These are phyloP conservation scores for Pseudoscleropodium purum DNA, from an alignment of 225 moss, liverwort and hornwort genomes.

Conservation along the genomic window DNA sequence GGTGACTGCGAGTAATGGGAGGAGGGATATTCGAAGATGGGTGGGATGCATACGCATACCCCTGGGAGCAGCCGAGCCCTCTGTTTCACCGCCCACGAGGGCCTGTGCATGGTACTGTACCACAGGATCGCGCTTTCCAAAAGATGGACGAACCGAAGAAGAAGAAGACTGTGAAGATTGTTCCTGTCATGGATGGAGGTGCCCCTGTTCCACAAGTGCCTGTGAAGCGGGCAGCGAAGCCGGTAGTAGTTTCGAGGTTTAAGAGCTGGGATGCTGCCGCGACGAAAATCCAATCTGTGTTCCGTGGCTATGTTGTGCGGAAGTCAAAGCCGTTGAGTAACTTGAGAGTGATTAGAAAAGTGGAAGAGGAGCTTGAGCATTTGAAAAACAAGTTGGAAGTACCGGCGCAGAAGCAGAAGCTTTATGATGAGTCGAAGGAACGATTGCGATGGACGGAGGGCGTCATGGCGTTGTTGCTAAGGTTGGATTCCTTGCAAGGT, in stretches of 20 bases:
- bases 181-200: slow-evolving; percentile 11
- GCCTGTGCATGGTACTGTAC: background rate
- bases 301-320: slow-evolving; percentile 28
- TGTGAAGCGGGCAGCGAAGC: background rate
- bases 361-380: slow-evolving; percentile 13
- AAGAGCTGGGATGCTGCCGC: slow-evolving; percentile 12
- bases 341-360: slow-evolving; percentile 9
- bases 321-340: slow-evolving; percentile 30
- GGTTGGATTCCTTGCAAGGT: slow-evolving; percentile 39
- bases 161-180: background rate
- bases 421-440: slow-evolving; percentile 25
- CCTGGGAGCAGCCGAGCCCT: background rate
- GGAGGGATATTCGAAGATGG: slow-evolving; percentile 16
- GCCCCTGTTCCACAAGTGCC: background rate
- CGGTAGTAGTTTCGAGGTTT: background rate
- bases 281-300: slow-evolving; percentile 31
- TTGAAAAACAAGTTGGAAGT: background rate
- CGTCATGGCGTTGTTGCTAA: slow-evolving; percentile 25
- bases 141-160: background rate
- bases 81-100: background rate
- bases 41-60: background rate
- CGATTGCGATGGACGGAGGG: slow-evolving; percentile 35
- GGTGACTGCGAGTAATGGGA: slow-evolving; percentile 4
- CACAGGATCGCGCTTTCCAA: background rate
- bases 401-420: slow-evolving; percentile 11